A percentile compares a stretch with the other conserved stretches of the same genome.
These are phyloP conservation scores for Syzygium oleosum DNA, from an alignment of 345 rosid genomes.

Conservation along the genomic window DNA sequence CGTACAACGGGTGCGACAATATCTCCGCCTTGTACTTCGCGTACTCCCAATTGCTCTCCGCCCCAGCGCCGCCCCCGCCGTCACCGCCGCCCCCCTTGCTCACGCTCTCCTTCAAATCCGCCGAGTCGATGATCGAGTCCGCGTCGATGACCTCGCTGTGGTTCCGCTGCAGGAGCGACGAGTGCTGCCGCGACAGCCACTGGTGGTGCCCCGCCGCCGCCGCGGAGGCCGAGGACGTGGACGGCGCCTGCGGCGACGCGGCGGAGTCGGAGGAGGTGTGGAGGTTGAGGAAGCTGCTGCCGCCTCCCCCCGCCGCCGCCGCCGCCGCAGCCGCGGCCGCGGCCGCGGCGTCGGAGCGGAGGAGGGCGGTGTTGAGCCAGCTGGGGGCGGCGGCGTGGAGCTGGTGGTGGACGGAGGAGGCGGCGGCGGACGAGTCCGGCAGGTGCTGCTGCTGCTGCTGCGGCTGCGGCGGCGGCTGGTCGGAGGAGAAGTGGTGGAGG, in stretches of 20 bases:
- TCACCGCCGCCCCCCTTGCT: slow-evolving; percentile 26
- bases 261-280: slow-evolving; percentile 29
- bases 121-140: slow-evolving; percentile 39
- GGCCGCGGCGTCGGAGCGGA: slow-evolving; percentile 33
- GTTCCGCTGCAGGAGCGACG: slow-evolving; percentile 9
- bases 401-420: not conserved
- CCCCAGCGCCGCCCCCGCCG: slow-evolving; percentile 10
- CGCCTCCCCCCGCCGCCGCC: slow-evolving; percentile 10
- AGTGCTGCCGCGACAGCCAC: slow-evolving; percentile 79
- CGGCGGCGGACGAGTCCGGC: slow-evolving; percentile 28
- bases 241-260: slow-evolving; percentile 8
- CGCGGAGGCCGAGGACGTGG: slow-evolving; percentile 31
- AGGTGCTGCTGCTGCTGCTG: slow-evolving; percentile 33
- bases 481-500: slow-evolving; percentile 57
- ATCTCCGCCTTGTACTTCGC: slow-evolving; percentile 87
- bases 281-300: slow-evolving; percentile 73
- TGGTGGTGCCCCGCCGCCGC: slow-evolving; percentile 34
- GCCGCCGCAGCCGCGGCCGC: not conserved
- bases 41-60: slow-evolving; percentile 65
- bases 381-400: slow-evolving; percentile 31
- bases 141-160: slow-evolving; percentile 38
- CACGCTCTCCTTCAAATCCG: slow-evolving; percentile 9
- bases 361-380: slow-evolving; percentile 88
- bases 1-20: slow-evolving; percentile 80
- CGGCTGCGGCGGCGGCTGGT: slow-evolving; percentile 38